Conservation (phyloP, 2,329 filamentous ascomycete species). For the Exophiala bonariae region DNA sequence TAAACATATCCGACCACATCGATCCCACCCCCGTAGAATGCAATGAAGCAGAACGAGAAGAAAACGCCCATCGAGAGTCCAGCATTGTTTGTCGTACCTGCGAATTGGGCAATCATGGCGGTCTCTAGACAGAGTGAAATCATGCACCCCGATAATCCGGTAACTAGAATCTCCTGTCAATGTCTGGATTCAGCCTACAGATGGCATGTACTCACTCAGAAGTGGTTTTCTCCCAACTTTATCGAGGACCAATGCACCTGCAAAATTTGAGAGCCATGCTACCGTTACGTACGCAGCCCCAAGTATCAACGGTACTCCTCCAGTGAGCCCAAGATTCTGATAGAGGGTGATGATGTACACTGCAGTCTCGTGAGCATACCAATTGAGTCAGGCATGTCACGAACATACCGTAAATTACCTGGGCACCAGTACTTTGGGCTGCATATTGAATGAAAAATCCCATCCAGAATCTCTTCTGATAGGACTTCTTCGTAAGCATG, state of each 20-base stretch:
- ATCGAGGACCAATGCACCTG: slow-evolving; percentile 22
- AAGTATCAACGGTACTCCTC: slow-evolving; percentile 19
- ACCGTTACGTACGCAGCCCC: slow-evolving; percentile 24
- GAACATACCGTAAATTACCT: slow-evolving; percentile 36
- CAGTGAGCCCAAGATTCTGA: slow-evolving; percentile 20
- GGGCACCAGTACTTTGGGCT: slow-evolving; percentile 21
- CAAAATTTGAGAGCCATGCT: slow-evolving; percentile 21
- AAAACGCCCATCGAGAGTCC: slow-evolving; percentile 40
- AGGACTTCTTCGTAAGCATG: slow-evolving; percentile 21
- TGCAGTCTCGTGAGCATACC: slow-evolving; percentile 6
- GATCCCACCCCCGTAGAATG: slow-evolving; percentile 21
- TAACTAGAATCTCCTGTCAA: slow-evolving; percentile 2
- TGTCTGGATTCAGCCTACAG: not conserved
- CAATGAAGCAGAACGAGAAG: slow-evolving; percentile 58
- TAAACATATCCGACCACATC: slow-evolving; percentile 24
- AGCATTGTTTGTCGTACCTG: slow-evolving; percentile 34
- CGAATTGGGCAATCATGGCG: slow-evolving; percentile 26
- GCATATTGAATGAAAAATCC: slow-evolving; percentile 25
- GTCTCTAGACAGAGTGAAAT: slow-evolving; percentile 22
- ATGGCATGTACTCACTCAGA: slow-evolving; percentile 28
- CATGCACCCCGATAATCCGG: slow-evolving; percentile 21
- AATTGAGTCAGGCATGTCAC: not conserved
- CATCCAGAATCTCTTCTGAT: slow-evolving; percentile 24
- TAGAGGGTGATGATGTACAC: slow-evolving; percentile 21
- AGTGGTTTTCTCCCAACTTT: slow-evolving; percentile 31